Conservation (phyloP, 164 flowering plant species). For the Nelumbo lutea region DNA sequence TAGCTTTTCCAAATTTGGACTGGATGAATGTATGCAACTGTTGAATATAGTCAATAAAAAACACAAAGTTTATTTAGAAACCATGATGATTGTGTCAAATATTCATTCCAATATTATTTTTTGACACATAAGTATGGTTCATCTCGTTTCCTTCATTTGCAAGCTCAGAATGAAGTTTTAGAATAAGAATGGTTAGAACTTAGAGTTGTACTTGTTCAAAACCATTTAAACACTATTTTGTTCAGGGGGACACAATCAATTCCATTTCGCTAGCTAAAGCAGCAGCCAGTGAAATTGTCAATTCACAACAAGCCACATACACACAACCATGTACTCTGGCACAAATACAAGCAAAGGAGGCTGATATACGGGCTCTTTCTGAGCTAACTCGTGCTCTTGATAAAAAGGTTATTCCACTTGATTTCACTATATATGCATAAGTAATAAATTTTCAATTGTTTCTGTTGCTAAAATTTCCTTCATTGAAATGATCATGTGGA, state of each 20-base stretch:
- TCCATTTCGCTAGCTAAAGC: constrained; percentile 34
- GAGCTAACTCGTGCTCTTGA: constrained; percentile 58
- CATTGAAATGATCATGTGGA: no score
- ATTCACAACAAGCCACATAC: constrained; percentile 31
- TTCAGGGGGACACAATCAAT: constrained; percentile 36
- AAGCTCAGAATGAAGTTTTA: neutral
- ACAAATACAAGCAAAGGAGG: constrained; percentile 56
- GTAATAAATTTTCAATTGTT: neutral
- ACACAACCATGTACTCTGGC: constrained; percentile 39
- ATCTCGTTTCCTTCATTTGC: no score
- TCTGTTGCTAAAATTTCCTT: neutral
- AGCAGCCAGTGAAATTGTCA: constrained; percentile 30
- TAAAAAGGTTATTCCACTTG: constrained; percentile 43
- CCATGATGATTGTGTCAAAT: no score
- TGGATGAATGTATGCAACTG: no score
- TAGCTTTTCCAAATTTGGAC: no score
- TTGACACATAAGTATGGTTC: no score
- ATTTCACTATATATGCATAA: neutral
- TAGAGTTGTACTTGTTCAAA: neutral
- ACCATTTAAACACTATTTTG: constrained; percentile 5
- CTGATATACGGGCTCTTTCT: constrained; percentile 58
- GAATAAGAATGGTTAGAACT: neutral
- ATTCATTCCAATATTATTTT: no score
- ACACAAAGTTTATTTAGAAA: no score
- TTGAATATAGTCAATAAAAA: no score